Evolutionary conservation across 2,329 filamentous ascomycete genomes (phyloP), one percentile per base, ranked within the genome.

Genomic region (Mycosphaerella sp.): DNA sequence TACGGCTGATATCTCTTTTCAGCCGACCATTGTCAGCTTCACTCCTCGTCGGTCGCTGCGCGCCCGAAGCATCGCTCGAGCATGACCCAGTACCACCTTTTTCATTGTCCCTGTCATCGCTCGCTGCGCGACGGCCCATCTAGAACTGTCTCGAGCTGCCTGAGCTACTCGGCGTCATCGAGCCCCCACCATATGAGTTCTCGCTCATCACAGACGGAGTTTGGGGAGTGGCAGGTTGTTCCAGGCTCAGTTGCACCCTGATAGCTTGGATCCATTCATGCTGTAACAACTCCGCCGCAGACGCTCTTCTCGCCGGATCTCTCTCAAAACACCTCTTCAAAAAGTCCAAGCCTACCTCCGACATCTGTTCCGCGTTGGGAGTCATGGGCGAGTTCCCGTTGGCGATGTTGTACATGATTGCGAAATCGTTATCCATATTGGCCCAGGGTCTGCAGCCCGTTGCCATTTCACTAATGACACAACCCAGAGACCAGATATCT

Each of bases 381-480:
- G 96, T 78, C 68, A 89, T 86, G 5, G 93, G 93, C 46, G 90
- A 87, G 65, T 96, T 95, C 60, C 93, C 93, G 69, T 95, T 92
- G 1, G 93, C 93, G 67, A 98, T 98, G 76, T 97, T 97, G 79
- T 96, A 98, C 93, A 98, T 98, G 74, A 98, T 97, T 41, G 93
- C 93, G 90, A 91, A 98, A 72, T 98, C 93, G 69, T 98, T 98
- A 75, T 98, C 93, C 45, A 97, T 83, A 60, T 86, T 89, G 26
- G 90, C 89, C 93, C 93, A 98, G 1, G 93, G 93, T 12, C 92
- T 84, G 58, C 90, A 83, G 17, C 93, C 93, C 0, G 93, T 98
- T 3, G 89, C 89, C 92, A 98, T 97, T 72, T 98, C 93, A 41
- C 96, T 81, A 61, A 98, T 89, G 38, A 98, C 93, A 68, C 93